Conservation (phyloP, 139 green algal species). For the Pleodorina starrii region DNA sequence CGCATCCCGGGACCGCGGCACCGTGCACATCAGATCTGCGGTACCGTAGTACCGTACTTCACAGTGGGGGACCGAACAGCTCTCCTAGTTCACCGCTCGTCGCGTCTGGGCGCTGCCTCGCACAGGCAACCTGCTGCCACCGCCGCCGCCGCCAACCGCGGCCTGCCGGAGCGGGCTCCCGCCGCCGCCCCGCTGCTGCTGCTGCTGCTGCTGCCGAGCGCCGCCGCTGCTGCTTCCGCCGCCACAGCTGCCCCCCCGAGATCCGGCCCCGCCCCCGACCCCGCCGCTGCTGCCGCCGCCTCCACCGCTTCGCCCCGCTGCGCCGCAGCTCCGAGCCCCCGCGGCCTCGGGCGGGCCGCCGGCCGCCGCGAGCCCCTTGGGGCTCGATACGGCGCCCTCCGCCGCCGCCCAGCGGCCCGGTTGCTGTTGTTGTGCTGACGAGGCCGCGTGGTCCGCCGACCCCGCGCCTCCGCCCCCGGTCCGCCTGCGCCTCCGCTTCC, state of each 20-base stretch:
- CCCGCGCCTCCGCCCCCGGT: background rate
- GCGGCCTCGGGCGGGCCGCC: too few relatives aligned
- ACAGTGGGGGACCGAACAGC: too few relatives aligned
- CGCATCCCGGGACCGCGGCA: too few relatives aligned
- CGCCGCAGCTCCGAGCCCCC: too few relatives aligned
- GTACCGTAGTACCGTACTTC: too few relatives aligned
- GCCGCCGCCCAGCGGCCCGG: too few relatives aligned
- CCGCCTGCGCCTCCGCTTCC: background rate
- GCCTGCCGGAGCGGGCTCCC: slow-evolving; percentile 5
- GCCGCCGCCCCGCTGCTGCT: background rate
- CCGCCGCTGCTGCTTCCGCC: background rate
- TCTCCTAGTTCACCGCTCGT: too few relatives aligned
- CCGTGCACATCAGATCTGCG: too few relatives aligned
- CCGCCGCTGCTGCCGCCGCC: too few relatives aligned
- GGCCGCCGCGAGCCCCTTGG: background rate
- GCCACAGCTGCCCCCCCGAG: background rate
- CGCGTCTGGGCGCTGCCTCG: background rate
- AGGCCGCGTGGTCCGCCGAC: background rate
- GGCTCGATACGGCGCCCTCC: background rate
- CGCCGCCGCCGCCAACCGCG: background rate
- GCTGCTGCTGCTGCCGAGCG: background rate
- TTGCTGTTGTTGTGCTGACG: too few relatives aligned
- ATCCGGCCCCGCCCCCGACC: background rate
- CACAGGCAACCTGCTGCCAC: background rate
- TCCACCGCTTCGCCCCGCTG: too few relatives aligned